Conservation (phyloP, 2,329 filamentous ascomycete species). For the Colletotrichum lupini region DNA sequence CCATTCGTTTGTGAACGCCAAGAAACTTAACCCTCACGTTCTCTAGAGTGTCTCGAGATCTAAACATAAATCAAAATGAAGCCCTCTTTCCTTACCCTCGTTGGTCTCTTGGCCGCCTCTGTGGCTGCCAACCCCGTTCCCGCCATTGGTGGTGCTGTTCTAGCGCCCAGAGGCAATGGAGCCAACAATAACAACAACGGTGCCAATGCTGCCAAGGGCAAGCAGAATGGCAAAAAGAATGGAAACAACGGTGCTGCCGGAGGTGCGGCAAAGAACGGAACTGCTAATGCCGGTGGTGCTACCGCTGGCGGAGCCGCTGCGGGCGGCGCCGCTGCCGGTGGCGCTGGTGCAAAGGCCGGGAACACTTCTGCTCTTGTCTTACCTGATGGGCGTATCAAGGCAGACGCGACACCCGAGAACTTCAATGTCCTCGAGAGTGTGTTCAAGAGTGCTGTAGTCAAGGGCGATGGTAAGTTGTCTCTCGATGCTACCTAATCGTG, state of each 20-base stretch:
- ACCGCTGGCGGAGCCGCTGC: not conserved
- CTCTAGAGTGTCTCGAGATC: not conserved
- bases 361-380: slow-evolving; percentile 27
- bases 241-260: not conserved
- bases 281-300: slow-evolving; percentile 14
- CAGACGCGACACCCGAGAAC: slow-evolving; percentile 32
- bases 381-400: slow-evolving; percentile 37
- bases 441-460: slow-evolving; percentile 42
- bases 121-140: slow-evolving; percentile 27
- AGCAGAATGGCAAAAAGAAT: not conserved
- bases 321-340: not conserved
- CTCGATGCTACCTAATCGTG: too few species aligned
- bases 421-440: slow-evolving; percentile 39
- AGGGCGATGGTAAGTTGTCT: slow-evolving; percentile 37
- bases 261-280: slow-evolving; percentile 15
- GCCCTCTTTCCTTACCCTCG: slow-evolving; percentile 17
- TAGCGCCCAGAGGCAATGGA: not conserved
- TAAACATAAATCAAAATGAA: slow-evolving; percentile 15
- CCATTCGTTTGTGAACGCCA: slow-evolving; percentile 15
- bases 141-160: not conserved
- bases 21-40: not conserved
- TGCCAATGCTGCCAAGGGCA: too few species aligned
- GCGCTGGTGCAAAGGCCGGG: not conserved
- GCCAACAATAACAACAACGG: not conserved
- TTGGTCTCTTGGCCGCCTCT: slow-evolving; percentile 19